Percentiles rank a stretch among this genome's conserved stretches.
Evolutionary conservation across 2,329 filamentous ascomycete species (phyloP).

Genomic region (Phialemonium atrogriseum): DNA sequence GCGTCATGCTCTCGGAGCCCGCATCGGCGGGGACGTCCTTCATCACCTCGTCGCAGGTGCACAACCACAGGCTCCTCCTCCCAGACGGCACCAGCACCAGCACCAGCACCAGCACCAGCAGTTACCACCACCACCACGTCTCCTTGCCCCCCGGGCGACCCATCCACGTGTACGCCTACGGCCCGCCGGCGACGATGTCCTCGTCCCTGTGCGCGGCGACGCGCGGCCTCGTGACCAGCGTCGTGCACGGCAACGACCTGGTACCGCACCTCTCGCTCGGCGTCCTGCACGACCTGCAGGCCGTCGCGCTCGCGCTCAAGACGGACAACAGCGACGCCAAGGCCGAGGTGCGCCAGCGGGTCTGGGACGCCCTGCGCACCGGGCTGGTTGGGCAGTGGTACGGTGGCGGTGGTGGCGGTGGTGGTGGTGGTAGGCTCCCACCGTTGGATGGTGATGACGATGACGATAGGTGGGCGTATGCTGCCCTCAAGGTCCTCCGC

Average conservation of each 20-base stretch:
- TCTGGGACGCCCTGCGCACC: slow-evolving; percentile 58
- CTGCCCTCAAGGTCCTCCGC: slow-evolving; percentile 57
- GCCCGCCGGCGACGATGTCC: slow-evolving; percentile 65
- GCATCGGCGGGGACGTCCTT: slow-evolving; percentile 47
- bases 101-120: too few relatives aligned
- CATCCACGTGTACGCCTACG: slow-evolving; percentile 74
- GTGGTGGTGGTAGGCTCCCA: neutral
- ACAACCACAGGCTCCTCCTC: slow-evolving; percentile 28
- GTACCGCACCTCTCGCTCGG: slow-evolving; percentile 68
- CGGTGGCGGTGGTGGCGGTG: slow-evolving; percentile 13
- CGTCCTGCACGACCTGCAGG: slow-evolving; percentile 66
- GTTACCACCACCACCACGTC: slow-evolving; percentile 24
- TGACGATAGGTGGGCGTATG: slow-evolving; percentile 62
- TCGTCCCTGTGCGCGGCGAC: slow-evolving; percentile 61
- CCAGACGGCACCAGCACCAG: slow-evolving; percentile 14
- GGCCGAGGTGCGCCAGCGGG: slow-evolving; percentile 54
- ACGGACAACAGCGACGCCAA: slow-evolving; percentile 60
- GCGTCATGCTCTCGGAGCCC: slow-evolving; percentile 62
- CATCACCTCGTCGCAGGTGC: slow-evolving; percentile 48
- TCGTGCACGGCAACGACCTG: slow-evolving; percentile 65
- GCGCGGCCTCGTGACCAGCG: slow-evolving; percentile 64
- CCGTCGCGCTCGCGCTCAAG: slow-evolving; percentile 64
- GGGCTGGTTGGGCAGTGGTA: slow-evolving; percentile 56
- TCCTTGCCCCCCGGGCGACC: slow-evolving; percentile 58
- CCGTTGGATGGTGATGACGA: slow-evolving; percentile 28